A percentile compares a stretch with the other conserved stretches of the same genome.
phyloP scores from a whole-genome alignment of 208 protist species.

The Acanthamoeba healyi region DNA sequence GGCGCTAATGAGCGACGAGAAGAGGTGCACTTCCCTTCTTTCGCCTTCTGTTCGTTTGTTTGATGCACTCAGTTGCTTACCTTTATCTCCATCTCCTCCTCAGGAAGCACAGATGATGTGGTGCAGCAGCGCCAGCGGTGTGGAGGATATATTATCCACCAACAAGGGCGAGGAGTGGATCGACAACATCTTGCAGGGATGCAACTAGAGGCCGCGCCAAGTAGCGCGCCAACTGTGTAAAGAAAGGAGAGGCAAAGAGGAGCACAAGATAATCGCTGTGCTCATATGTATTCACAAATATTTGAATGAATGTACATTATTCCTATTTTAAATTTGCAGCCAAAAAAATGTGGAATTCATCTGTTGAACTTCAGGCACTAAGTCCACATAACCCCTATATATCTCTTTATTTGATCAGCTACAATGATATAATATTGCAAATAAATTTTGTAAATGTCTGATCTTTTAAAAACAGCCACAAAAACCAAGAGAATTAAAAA shows the following conservation, averaged over 20 bases:
- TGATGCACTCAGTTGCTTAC: too few species aligned
- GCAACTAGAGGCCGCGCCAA: background rate
- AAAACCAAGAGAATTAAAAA: too few species aligned
- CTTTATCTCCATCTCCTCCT: too few species aligned
- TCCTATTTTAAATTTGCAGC: too few species aligned
- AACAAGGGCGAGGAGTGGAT: constrained; percentile 40
- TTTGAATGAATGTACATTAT: background rate
- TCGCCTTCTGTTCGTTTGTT: too few species aligned
- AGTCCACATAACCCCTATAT: too few species aligned
- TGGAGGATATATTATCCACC: constrained; percentile 35
- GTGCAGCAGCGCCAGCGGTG: background rate
- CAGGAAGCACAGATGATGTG: constrained; percentile 15
- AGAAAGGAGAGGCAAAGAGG: background rate
- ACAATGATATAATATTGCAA: too few species aligned
- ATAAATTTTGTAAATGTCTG: too few species aligned
- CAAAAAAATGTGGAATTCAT: too few species aligned
- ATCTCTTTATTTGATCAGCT: too few species aligned
- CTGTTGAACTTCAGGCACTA: too few species aligned
- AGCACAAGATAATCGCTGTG: background rate
- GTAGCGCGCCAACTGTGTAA: background rate
- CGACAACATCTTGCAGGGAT: constrained; percentile 2
- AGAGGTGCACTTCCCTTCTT: background rate
- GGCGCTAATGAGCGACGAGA: background rate
- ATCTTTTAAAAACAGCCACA: too few species aligned
- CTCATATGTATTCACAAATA: background rate